Evolutionary conservation across 2,329 filamentous ascomycete genomes (phyloP).

Genomic region (Sphaerulina musiva): DNA sequence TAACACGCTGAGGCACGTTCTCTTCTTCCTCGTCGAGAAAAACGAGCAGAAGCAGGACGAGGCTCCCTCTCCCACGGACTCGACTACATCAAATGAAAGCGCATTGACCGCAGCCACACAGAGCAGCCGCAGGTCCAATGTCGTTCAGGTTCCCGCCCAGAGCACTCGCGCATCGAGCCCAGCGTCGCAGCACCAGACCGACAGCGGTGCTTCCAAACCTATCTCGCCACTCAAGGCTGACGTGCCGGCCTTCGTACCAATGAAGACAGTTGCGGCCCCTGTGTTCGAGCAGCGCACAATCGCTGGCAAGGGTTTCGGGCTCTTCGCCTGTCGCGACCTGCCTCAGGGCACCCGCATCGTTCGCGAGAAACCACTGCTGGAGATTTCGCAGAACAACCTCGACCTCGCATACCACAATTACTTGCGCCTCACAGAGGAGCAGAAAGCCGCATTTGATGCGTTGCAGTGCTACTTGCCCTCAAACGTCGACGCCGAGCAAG

Average conservation of each 20-base stretch:
- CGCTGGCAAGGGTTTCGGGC: slow-evolving; percentile 22
- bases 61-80: background rate
- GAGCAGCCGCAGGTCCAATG: background rate
- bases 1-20: slow-evolving; percentile 16
- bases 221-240: slow-evolving; percentile 4
- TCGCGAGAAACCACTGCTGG: slow-evolving; percentile 22
- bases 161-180: background rate
- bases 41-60: background rate
- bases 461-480: slow-evolving; percentile 17
- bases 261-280: background rate
- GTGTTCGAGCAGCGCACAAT: slow-evolving; percentile 17
- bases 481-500: slow-evolving; percentile 20
- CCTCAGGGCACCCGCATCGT: slow-evolving; percentile 25
- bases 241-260: slow-evolving; percentile 2
- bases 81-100: background rate
- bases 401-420: slow-evolving; percentile 19
- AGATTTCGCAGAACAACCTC: slow-evolving; percentile 13
- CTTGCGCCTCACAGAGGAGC: slow-evolving; percentile 12
- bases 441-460: slow-evolving; percentile 20
- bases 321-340: slow-evolving; percentile 24
- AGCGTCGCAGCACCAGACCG: background rate
- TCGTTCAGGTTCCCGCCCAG: background rate
- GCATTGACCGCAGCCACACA: background rate
- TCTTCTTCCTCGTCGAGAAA: slow-evolving; percentile 18
- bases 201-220: background rate